These are phyloP conservation scores for Chaetothyriales sp. DNA, from an alignment of 2,329 filamentous ascomycete species.

Conservation along the genomic window DNA sequence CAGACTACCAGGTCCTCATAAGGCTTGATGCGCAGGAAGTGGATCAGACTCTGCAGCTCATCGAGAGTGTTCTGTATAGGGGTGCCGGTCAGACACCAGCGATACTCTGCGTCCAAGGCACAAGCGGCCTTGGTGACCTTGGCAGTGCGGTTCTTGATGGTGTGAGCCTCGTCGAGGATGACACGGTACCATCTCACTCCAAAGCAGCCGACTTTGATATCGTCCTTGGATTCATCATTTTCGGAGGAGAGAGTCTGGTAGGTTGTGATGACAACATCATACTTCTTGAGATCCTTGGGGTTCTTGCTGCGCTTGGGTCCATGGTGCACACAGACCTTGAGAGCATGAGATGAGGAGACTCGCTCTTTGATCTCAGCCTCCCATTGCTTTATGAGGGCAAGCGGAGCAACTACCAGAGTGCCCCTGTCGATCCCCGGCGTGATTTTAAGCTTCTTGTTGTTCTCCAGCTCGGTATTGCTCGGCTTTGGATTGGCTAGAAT, in stretches of 20 bases:
- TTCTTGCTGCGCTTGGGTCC: constrained; percentile 72
- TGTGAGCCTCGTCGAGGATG: constrained; percentile 91
- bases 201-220: constrained; percentile 67
- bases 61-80: constrained; percentile 98
- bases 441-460: constrained; percentile 45
- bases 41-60: constrained; percentile 84
- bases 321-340: constrained; percentile 82
- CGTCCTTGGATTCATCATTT: constrained; percentile 49
- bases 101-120: constrained; percentile 67
- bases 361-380: constrained; percentile 82
- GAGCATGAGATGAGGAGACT: constrained; percentile 50
- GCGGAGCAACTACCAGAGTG: constrained; percentile 80
- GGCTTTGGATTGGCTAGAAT: constrained; percentile 71
- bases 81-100: constrained; percentile 92
- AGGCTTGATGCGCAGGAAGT: constrained; percentile 80
- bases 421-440: constrained; percentile 55
- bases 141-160: constrained; percentile 94
- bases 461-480: constrained; percentile 28
- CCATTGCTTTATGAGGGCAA: constrained; percentile 95
- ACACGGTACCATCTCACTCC: constrained; percentile 89
- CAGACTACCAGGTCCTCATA: constrained; percentile 75
- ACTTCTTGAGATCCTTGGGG: constrained; percentile 59
- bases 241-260: constrained; percentile 93
- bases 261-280: constrained; percentile 93
- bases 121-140: constrained; percentile 90